Evolutionary conservation across 1,284 basidiomycete species (phyloP).

Genomic region (Paramarasmius palmivorus): DNA sequence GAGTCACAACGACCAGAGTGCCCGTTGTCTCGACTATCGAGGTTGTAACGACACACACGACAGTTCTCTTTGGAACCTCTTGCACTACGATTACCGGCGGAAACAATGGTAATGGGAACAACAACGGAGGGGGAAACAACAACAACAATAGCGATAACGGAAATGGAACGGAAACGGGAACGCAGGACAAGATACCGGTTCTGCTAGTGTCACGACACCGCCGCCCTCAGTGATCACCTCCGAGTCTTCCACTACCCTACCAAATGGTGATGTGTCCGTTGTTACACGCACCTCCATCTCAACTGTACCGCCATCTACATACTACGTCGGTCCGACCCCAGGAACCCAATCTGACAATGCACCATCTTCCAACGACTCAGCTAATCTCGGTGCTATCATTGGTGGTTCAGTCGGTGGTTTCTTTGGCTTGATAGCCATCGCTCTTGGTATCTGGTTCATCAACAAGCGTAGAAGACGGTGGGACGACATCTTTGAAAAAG

Average conservation of each 20-base stretch:
- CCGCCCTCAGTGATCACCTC: conserved; percentile 20
- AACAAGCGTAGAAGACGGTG: conserved; percentile 45
- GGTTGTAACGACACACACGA: conserved; percentile 20
- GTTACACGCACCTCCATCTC: conserved; percentile 30
- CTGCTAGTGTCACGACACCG: conserved; percentile 7
- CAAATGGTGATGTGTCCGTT: conserved; percentile 33
- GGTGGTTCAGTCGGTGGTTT: conserved; percentile 57
- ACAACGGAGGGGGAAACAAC: too few relatives aligned
- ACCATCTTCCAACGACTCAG: conserved; percentile 20
- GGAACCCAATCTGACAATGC: conserved; percentile 16
- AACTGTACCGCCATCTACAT: conserved; percentile 26
- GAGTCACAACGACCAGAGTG: background rate
- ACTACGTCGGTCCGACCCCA: conserved; percentile 4
- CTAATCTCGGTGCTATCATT: conserved; percentile 45
- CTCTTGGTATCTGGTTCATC: conserved; percentile 47
- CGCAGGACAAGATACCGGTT: background rate
- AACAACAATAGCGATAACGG: background rate
- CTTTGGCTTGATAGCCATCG: conserved; percentile 42
- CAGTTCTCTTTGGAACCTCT: conserved; percentile 36
- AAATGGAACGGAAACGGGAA: background rate
- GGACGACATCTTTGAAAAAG: conserved; percentile 52
- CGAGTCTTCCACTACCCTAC: conserved; percentile 27
- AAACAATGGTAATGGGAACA: background rate
- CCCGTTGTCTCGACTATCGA: conserved; percentile 18
- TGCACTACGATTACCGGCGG: conserved; percentile 26